Percentiles rank a stretch among this genome's conserved stretches.
Evolutionary conservation across 768 basidiomycete genomes (phyloP).

Genomic region (Rhodotorula babjevae): DNA sequence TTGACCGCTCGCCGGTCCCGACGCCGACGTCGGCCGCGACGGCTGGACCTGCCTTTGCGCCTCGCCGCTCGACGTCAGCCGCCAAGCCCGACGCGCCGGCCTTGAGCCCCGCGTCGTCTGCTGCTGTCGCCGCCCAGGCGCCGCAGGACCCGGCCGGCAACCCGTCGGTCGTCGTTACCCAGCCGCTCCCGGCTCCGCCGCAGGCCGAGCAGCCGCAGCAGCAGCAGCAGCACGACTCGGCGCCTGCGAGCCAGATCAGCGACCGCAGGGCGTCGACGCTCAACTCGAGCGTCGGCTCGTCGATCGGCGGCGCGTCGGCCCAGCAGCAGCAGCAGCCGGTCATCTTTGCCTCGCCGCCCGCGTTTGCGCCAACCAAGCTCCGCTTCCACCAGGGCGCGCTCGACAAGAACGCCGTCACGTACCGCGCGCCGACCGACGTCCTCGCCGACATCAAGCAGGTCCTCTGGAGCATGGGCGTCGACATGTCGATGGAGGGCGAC

Average conservation of each 20-base stretch:
- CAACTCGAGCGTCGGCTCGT: not conserved
- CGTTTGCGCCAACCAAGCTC: slow-evolving; percentile 53
- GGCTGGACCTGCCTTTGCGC: not conserved
- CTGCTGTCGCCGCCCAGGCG: not conserved
- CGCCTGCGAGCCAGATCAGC: slow-evolving; percentile 25
- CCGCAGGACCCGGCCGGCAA: slow-evolving; percentile 35
- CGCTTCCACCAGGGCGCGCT: slow-evolving; percentile 88
- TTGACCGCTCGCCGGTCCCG: slow-evolving; percentile 6
- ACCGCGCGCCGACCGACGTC: slow-evolving; percentile 74
- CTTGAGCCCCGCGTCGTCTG: not conserved
- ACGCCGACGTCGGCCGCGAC: not conserved
- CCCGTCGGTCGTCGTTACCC: slow-evolving; percentile 12
- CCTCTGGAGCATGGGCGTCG: slow-evolving; percentile 82
- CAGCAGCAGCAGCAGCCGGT: slow-evolving; percentile 1
- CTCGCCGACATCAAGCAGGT: slow-evolving; percentile 77
- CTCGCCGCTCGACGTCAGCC: no score
- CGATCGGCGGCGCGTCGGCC: not conserved
- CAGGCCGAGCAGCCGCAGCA: not conserved
- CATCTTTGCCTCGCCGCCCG: slow-evolving; percentile 15
- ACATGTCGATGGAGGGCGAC: slow-evolving; percentile 79
- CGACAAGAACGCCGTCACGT: slow-evolving; percentile 83
- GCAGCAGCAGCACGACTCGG: slow-evolving; percentile 16
- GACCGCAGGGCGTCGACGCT: slow-evolving; percentile 6
- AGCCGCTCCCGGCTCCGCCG: not conserved
- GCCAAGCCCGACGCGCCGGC: not conserved